Base-by-base conservation (phyloP, 2,329 filamentous ascomycete genomes). In the Fonsecaea pedrosoi region DNA sequence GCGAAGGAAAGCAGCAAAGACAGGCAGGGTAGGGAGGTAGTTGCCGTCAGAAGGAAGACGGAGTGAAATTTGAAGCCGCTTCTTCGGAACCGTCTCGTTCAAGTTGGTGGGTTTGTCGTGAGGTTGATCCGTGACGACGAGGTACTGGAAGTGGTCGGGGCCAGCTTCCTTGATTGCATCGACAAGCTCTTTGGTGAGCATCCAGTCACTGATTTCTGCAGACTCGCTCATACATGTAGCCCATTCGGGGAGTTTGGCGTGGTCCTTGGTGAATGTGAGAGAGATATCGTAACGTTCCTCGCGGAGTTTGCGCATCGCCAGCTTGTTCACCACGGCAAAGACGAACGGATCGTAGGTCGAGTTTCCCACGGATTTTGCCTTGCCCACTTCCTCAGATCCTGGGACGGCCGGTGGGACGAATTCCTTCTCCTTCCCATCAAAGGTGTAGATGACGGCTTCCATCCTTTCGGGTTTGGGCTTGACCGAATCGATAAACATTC, bases 201-300 rank as follows among this genome's bases (percentile, higher is more conserved):
- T 83, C 6, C 88, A 84, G 54, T 97, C 92, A 12, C 94, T 97
- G 74, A 99, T 90, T 81, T 98, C 95, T 66, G 94, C 93, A 80
- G 90, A 97, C 84, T 99, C 95, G 76, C 89, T 96, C 95, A 99
- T 98, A 76, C 97, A 88, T 12, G 92, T 97, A 63, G 90, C 84
- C 94, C 94, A 99, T 70, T 85, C 81, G 38, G 95, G 94, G 38
- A 99, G 87, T 84, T 96, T 97, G 63, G 90, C 77, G 80, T 94
- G 88, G 75, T 99, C 95, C 85, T 96, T 97, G 77, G 94, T 97
- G 71, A 89, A 89, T 50, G 95, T 97, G 73, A 99, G 86, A 61
- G 92, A 96, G 62, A 97, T 83, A 78, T 99, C 95, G 81, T 97
- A 99, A 74, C 95, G 91, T 70, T 97, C 92, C 56, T 97, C 91